Evolutionary conservation across 2,329 filamentous ascomycete genomes (phyloP).

Genomic region (Tolypocladium paradoxum): DNA sequence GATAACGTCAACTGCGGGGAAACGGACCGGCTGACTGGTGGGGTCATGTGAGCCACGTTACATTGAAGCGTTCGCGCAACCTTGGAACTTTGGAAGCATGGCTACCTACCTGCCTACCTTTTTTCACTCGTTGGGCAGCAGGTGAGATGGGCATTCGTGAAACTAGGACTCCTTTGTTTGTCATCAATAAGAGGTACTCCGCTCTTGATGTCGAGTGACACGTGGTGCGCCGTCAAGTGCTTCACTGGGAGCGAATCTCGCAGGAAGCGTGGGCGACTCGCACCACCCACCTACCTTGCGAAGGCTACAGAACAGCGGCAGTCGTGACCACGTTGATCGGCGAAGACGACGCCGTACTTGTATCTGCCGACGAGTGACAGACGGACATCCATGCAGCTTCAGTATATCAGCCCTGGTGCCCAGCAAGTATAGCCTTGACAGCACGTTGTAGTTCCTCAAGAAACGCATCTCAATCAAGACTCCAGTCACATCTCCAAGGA

Average conservation of each 20-base stretch:
- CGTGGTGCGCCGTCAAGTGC: no score
- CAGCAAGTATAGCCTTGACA: neutral
- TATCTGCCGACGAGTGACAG: neutral
- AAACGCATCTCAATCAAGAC: neutral
- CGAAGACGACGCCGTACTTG: no score
- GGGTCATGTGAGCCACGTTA: neutral
- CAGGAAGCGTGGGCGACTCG: neutral
- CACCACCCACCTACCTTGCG: neutral
- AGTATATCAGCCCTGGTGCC: no score
- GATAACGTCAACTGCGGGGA: no score
- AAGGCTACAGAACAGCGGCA: neutral
- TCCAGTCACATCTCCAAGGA: neutral
- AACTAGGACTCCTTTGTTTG: no score
- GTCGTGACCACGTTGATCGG: neutral
- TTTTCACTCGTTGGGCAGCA: no score
- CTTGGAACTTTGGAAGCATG: no score
- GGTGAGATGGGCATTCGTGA: neutral
- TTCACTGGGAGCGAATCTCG: neutral
- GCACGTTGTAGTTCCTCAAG: neutral
- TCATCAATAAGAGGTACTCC: no score
- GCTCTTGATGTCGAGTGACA: neutral
- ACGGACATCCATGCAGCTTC: neutral
- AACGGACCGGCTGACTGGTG: no score
- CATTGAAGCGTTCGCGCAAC: neutral
- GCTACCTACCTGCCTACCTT: no score